These are phyloP conservation scores for Diversispora eburnea DNA, from an alignment of 192 early-diverging fungal species.

Conservation along the genomic window DNA sequence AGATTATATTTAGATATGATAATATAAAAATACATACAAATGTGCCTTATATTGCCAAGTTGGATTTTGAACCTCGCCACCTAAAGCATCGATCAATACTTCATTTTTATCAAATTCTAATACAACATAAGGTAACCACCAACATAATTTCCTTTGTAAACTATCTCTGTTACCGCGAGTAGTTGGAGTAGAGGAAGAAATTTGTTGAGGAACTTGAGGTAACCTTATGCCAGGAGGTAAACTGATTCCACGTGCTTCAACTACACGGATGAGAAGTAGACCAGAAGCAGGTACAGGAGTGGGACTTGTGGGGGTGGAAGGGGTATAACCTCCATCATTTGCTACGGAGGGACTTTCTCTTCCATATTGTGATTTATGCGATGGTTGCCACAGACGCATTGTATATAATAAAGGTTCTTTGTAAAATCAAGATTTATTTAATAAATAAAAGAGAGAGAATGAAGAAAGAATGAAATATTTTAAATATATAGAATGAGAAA, in stretches of 20 bases:
- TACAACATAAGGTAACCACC: slow-evolving; percentile 82
- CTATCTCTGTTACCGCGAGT: slow-evolving; percentile 47
- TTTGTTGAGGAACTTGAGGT: slow-evolving; percentile 37
- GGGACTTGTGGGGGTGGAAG: slow-evolving; percentile 22
- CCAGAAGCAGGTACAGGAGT: slow-evolving; percentile 38
- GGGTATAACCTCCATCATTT: background rate
- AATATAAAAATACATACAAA: slow-evolving; percentile 58
- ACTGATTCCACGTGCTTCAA: slow-evolving; percentile 76
- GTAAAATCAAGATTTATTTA: too few species aligned
- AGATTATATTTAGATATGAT: background rate
- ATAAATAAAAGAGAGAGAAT: too few species aligned
- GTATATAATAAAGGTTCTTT: background rate
- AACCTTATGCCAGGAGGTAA: slow-evolving; percentile 60
- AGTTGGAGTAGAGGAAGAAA: background rate
- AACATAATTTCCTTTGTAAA: slow-evolving; percentile 43
- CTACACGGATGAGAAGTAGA: slow-evolving; percentile 75
- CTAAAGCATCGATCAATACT: slow-evolving; percentile 75
- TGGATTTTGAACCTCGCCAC: slow-evolving; percentile 71
- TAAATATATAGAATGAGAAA: too few species aligned
- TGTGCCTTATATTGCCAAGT: slow-evolving; percentile 74
- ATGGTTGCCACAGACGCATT: slow-evolving; percentile 12
- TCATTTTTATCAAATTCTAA: slow-evolving; percentile 96
- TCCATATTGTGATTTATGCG: slow-evolving; percentile 1
- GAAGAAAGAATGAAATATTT: too few species aligned
- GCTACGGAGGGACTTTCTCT: background rate